Evolutionary conservation across 495 filamentous ascomycete genomes (phyloP).

Genomic region (Cladorrhinum samala): DNA sequence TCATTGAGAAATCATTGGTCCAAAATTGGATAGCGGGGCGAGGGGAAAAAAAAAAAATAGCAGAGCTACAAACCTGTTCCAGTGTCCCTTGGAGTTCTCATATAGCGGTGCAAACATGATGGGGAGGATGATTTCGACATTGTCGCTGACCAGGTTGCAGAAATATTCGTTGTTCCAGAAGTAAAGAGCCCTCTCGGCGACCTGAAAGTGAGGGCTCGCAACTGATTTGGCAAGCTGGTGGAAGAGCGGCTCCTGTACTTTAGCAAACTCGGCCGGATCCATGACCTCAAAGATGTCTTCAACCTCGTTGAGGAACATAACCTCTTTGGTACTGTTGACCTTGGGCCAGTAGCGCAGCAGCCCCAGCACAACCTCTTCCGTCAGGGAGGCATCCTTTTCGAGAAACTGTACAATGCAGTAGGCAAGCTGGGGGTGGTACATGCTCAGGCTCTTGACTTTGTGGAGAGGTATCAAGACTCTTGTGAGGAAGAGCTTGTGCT

Average conservation of each 20-base stretch:
- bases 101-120: constrained; percentile 99
- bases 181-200: constrained; percentile 93
- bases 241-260: constrained; percentile 96
- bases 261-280: constrained; percentile 97
- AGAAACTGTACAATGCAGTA: constrained; percentile 99
- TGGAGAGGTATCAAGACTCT: constrained; percentile 88
- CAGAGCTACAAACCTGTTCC: constrained; percentile 90
- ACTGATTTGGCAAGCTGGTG: constrained; percentile 96
- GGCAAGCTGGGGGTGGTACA: constrained; percentile 98
- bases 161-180: constrained; percentile 99
- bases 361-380: constrained; percentile 95
- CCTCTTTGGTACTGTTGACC: constrained; percentile 98
- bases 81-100: constrained; percentile 98
- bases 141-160: constrained; percentile 98
- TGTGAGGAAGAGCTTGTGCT: constrained; percentile 97
- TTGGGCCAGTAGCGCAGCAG: constrained; percentile 98
- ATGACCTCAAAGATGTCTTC: constrained; percentile 99
- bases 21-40: too few species aligned
- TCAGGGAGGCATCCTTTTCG: constrained; percentile 95
- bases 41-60: too few species aligned
- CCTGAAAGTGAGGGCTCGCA: constrained; percentile 98
- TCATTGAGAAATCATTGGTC: too few species aligned
- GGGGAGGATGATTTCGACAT: constrained; percentile 94
- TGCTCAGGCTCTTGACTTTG: constrained; percentile 98
- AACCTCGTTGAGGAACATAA: constrained; percentile 99